Base-by-base conservation (phyloP, 495 filamentous ascomycete genomes). In the Clavariopsis aquatica region DNA sequence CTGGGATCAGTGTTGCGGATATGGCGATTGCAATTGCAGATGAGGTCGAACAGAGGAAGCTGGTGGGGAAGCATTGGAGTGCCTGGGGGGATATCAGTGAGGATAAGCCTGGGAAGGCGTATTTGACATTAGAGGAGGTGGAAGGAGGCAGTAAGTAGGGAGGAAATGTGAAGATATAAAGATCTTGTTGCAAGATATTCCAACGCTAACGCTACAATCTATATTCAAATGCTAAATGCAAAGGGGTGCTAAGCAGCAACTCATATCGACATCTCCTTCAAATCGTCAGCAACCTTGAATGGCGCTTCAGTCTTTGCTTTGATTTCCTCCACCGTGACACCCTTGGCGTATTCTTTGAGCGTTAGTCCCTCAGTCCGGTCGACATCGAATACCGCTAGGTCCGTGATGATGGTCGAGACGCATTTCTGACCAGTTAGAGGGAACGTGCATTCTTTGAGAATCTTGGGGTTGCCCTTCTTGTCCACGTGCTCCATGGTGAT, bases 401-500 rank as follows among this genome's bases (percentile, higher is more conserved):
- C 93, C 0, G 93, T 97, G 72, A 97, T 97, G 62, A 97, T 96
- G 47, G 89, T 86, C 65, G 86, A 90, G 49, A 96, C 92, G 69
- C 92, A 96, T 20, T 86, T 82, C 69, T 84, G 88, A 24, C 92
- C 92, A 4, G 92, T 96, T 66, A 96, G 76, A 1, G 92, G 92
- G 82, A 96, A 94, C 31, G 88, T 88, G 80, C 92, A 96, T 89
- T 68, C 45, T 1, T 68, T 64, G 10, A 96, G 81, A 73, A 96
- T 93, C 88, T 96, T 96, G 55, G 91, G 82, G 72, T 89, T 89
- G 58, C 92, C 92, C 81, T 93, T 92, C 86, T 92, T 93, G 73
- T 95, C 92, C 4, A 87, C 89, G 78, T 96, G 92, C 77, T 96
- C 92, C 92, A 95, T 96, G 6, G 91, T 94, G 57, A 96, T 89